Conservation (phyloP, 2,329 filamentous ascomycete species). For the Aureobasidium subglaciale region DNA sequence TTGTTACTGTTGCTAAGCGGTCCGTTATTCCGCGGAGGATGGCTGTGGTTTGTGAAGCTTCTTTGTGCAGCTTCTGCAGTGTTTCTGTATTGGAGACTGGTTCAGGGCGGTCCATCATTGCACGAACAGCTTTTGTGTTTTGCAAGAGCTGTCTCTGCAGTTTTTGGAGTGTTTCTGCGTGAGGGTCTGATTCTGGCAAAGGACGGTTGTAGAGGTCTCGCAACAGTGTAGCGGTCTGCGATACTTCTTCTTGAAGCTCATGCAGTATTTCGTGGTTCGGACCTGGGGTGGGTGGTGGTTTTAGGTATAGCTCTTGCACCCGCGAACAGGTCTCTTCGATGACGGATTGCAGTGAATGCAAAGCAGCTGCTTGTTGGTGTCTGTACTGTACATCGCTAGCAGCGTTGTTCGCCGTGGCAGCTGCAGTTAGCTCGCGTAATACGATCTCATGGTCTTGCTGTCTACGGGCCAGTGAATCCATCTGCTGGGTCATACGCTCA, state of each 20-base stretch:
- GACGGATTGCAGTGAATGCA: not conserved
- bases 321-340: conserved; percentile 8
- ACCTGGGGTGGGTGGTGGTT: conserved; percentile 4
- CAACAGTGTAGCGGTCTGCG: not conserved
- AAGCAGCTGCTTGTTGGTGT: conserved; percentile 11
- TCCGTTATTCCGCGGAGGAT: not conserved
- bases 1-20: not conserved
- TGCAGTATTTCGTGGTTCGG: conserved; percentile 11
- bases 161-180: not conserved
- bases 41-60: not conserved
- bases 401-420: conserved; percentile 1
- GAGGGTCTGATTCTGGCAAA: not conserved
- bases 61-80: conserved; percentile 1
- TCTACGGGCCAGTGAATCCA: conserved; percentile 1
- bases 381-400: conserved; percentile 7
- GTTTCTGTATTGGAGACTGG: not conserved
- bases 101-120: not conserved
- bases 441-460: conserved; percentile 10
- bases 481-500: conserved; percentile 14
- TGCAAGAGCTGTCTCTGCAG: not conserved
- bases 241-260: not conserved
- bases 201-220: conserved; percentile 1
- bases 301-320: conserved; percentile 1
- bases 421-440: not conserved
- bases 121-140: conserved; percentile 2